Base-by-base conservation (phyloP, 2,329 filamentous ascomycete genomes). In the Penicillium sp. region DNA sequence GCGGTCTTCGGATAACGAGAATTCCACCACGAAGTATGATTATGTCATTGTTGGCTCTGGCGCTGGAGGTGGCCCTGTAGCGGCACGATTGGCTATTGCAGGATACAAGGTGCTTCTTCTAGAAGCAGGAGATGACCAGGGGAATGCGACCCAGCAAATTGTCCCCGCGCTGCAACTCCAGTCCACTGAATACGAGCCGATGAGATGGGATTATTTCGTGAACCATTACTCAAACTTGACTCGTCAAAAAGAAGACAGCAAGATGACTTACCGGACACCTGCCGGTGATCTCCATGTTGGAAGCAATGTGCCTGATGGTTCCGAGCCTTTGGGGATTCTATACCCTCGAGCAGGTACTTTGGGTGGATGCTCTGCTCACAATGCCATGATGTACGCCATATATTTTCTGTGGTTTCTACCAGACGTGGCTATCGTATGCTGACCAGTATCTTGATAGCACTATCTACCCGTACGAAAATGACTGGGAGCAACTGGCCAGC, bases 151-250 rank as follows among this genome's bases (percentile, higher is more conserved):
- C 58, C 79, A 83, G 65, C 80, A 83, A 60, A 78, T 81, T 10
- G 78, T 85, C 5, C 84, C 85, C 7, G 79, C 82, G 2, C 79
- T 83, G 64, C 79, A 80, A 23, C 78, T 79, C 47, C 76, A 78
- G 21, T 78, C 81, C 2, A 84, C 82, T 11, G 82, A 87, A 64
- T 81, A 86, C 58, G 76, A 76, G 25, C 76, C 78, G 19, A 77
- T 85, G 62, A 74, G 78, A 45, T 88, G 85, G 85, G 82, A 86
- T 69, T 87, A 83, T 72, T 88, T 82, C 61, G 82, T 86, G n/a
- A 79, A 79, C 45, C 85, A 87, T 69, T 87, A 86, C 65, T 75
- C 77, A 9, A 79, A 87, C 59, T 72, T 82, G 44, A 69, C 72
- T 23, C 76, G 81, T 38, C 81, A 85, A 60, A 76, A 79, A 23